Conservation (phyloP, 139 green algal genomes). For the Micromonas pusilla region DNA sequence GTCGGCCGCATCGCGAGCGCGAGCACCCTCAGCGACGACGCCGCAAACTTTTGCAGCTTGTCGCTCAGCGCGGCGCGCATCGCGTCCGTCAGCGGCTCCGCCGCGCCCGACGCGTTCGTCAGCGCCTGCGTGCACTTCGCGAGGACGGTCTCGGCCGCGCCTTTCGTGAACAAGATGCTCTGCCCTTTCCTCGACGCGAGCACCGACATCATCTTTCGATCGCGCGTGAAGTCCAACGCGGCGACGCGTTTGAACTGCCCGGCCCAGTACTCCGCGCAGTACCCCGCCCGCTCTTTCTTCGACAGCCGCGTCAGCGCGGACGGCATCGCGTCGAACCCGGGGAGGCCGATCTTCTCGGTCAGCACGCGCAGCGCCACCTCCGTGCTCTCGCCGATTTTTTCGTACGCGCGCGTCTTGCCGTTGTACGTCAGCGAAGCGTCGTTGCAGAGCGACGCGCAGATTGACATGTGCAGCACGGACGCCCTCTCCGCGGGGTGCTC, state of each 20-base stretch:
- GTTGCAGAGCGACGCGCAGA: conserved; percentile 73
- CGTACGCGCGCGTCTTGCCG: conserved; percentile 25
- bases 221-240: conserved; percentile 42
- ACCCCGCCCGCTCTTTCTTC: conserved; percentile 48
- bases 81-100: conserved; percentile 41
- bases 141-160: conserved; percentile 42
- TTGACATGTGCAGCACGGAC: conserved; percentile 48
- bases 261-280: conserved; percentile 71
- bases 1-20: conserved; percentile 61
- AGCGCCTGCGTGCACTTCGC: conserved; percentile 45
- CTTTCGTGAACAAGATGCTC: conserved; percentile 42
- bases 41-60: conserved; percentile 50
- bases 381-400: conserved; percentile 45
- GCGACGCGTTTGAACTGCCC: conserved; percentile 36
- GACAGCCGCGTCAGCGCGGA: conserved; percentile 41
- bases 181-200: conserved; percentile 27
- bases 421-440: conserved; percentile 65
- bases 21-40: conserved; percentile 67
- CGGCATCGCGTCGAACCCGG: conserved; percentile 54
- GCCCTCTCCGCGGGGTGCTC: conserved; percentile 51
- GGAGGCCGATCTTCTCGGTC: conserved; percentile 72
- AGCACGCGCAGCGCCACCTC: conserved; percentile 70
- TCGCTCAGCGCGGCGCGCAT: conserved; percentile 33
- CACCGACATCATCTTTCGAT: conserved; percentile 49
- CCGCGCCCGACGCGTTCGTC: conserved; percentile 45